These are phyloP conservation scores for Nothopassalora personata DNA, from an alignment of 2,329 filamentous ascomycete species.

Conservation along the genomic window DNA sequence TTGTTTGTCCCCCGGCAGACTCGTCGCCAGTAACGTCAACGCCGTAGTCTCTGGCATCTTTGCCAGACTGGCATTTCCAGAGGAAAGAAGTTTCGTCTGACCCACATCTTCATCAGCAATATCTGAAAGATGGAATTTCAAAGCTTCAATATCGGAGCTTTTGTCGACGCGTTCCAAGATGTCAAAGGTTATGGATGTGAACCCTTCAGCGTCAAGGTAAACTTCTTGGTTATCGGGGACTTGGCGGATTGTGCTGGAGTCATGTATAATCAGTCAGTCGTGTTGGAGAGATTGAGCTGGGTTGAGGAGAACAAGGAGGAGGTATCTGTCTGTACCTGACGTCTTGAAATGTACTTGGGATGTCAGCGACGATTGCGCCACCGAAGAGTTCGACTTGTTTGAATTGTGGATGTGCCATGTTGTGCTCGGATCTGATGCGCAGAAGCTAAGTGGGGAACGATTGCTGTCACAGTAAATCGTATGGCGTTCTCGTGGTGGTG, in stretches of 20 bases:
- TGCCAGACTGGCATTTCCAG: background rate
- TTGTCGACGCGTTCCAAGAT: conserved; percentile 75
- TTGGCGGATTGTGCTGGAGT: conserved; percentile 61
- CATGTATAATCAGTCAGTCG: background rate
- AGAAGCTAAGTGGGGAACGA: background rate
- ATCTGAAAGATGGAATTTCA: conserved; percentile 47
- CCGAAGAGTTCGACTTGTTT: conserved; percentile 53
- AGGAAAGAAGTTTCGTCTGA: background rate
- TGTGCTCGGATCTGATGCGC: background rate
- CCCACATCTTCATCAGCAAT: conserved; percentile 32
- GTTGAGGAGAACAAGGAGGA: background rate
- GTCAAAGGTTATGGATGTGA: conserved; percentile 84
- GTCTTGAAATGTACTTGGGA: conserved; percentile 64
- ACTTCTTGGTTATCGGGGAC: conserved; percentile 89
- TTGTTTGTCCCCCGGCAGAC: conserved; percentile 34
- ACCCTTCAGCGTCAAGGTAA: conserved; percentile 76
- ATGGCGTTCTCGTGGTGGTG: background rate
- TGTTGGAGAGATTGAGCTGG: background rate
- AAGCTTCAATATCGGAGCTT: conserved; percentile 62
- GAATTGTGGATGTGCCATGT: conserved; percentile 9
- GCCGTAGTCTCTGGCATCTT: conserved; percentile 51
- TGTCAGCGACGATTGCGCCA: conserved; percentile 63
- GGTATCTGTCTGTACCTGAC: conserved; percentile 53
- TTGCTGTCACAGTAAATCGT: background rate
- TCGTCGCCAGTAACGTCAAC: conserved; percentile 64